Conservation (phyloP, 495 filamentous ascomycete genomes). For the Chaetomium cochliodes region DNA sequence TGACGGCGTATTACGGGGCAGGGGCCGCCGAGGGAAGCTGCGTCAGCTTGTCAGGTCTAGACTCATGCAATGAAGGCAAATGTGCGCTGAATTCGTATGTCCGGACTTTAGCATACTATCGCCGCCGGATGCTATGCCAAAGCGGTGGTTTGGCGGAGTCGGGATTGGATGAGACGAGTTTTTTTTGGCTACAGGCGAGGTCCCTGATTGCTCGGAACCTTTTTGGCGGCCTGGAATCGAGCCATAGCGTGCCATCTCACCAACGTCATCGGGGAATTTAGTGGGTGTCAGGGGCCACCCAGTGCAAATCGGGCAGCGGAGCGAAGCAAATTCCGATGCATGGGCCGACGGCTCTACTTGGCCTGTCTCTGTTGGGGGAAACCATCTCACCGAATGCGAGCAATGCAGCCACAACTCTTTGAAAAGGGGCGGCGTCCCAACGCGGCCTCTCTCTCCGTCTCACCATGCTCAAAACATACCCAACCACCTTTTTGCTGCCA, state of each 20-base stretch:
- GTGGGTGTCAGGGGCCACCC: background rate
- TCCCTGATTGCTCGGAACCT: no score
- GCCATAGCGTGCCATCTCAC: background rate
- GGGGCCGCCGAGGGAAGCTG: slow-evolving; percentile 1
- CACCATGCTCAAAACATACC: slow-evolving; percentile 37
- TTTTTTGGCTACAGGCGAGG: background rate
- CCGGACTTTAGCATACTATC: slow-evolving; percentile 15
- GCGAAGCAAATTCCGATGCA: slow-evolving; percentile 32
- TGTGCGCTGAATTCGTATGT: background rate
- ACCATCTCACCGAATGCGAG: slow-evolving; percentile 4
- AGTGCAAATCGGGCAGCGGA: slow-evolving; percentile 26
- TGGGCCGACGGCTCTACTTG: background rate
- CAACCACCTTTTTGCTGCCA: slow-evolving; percentile 26
- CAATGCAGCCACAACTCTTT: slow-evolving; percentile 15
- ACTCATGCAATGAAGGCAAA: background rate
- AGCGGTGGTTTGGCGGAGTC: background rate
- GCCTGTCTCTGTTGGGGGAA: background rate
- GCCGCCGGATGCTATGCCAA: slow-evolving; percentile 1
- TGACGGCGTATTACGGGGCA: background rate
- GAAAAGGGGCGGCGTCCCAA: slow-evolving; percentile 27
- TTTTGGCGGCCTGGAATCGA: background rate
- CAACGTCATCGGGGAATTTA: slow-evolving; percentile 15
- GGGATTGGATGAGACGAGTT: background rate
- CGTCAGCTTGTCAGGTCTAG: slow-evolving; percentile 11
- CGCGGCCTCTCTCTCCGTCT: slow-evolving; percentile 14